A percentile compares a stretch with the other conserved stretches of the same genome.
phyloP scores from a whole-genome alignment of 768 basidiomycete genomes.

The Lactarius deliciosus region DNA sequence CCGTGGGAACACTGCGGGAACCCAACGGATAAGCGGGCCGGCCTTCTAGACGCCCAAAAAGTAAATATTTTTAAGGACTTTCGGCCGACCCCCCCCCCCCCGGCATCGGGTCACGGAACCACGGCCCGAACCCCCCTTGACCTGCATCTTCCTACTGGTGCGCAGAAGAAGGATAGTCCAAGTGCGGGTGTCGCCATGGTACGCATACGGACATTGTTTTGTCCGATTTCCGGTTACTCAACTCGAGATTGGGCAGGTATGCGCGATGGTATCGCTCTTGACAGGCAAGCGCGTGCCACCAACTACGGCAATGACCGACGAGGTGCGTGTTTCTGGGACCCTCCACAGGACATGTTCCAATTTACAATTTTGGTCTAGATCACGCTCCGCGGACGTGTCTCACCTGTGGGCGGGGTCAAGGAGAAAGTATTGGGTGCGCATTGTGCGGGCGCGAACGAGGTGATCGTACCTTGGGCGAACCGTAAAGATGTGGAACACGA shows the following conservation, averaged over 20 bases:
- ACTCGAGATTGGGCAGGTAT: constrained; percentile 46
- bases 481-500: constrained; percentile 87
- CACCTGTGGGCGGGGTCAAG: constrained; percentile 87
- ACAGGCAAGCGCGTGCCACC: constrained; percentile 72
- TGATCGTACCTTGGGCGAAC: constrained; percentile 83
- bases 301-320: constrained; percentile 87
- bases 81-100: no score
- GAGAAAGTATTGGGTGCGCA: constrained; percentile 92
- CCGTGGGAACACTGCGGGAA: no score
- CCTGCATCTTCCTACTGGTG: constrained; percentile 84
- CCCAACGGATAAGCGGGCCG: no score
- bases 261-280: constrained; percentile 84
- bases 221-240: constrained; percentile 7
- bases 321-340: constrained; percentile 45
- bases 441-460: constrained; percentile 77
- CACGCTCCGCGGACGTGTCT: constrained; percentile 66
- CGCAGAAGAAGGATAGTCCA: constrained; percentile 92
- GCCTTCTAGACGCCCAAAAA: no score
- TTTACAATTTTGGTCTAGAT: no score
- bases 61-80: no score
- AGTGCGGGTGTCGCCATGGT: constrained; percentile 91
- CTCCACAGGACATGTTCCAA: no score
- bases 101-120: no score
- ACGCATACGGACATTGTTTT: constrained; percentile 25
- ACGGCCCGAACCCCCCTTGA: no score